Percentiles rank a stretch among this genome's conserved stretches.
phyloP scores from a whole-genome alignment of 352 stramenopile species.

The Globisporangium viniferum region DNA sequence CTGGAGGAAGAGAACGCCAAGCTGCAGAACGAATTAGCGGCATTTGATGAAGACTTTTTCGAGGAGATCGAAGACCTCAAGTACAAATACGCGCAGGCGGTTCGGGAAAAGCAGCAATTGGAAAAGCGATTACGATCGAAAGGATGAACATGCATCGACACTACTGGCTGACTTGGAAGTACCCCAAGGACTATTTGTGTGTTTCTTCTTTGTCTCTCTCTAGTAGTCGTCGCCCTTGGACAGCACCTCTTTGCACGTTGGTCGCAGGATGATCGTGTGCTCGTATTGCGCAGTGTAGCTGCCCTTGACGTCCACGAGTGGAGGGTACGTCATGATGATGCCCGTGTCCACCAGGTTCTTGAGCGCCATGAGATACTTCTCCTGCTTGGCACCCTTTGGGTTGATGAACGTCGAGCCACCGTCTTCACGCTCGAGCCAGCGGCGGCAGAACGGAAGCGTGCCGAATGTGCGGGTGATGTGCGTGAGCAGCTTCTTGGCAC shows the following conservation, averaged over 20 bases:
- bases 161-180: neutral
- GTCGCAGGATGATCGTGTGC: slow-evolving; percentile 93
- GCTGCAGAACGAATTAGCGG: slow-evolving; percentile 75
- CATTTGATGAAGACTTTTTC: slow-evolving; percentile 95
- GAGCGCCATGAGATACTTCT: slow-evolving; percentile 91
- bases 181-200: neutral
- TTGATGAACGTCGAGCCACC: slow-evolving; percentile 81
- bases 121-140: slow-evolving; percentile 29
- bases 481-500: slow-evolving; percentile 84
- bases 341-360: slow-evolving; percentile 94
- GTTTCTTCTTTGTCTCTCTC: neutral
- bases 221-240: slow-evolving; percentile 95
- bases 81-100: slow-evolving; percentile 90
- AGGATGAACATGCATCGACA: neutral
- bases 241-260: slow-evolving; percentile 96
- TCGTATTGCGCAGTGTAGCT: slow-evolving; percentile 98
- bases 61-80: slow-evolving; percentile 96
- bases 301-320: slow-evolving; percentile 91
- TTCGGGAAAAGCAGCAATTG: slow-evolving; percentile 72
- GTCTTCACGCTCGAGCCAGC: slow-evolving; percentile 93
- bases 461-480: slow-evolving; percentile 97
- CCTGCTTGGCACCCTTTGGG: slow-evolving; percentile 80
- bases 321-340: slow-evolving; percentile 91
- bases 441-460: slow-evolving; percentile 91
- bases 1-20: slow-evolving; percentile 75